phyloP scores from a whole-genome alignment of 2,329 filamentous ascomycete genomes.

The Rhexocercosporidium sp. region DNA sequence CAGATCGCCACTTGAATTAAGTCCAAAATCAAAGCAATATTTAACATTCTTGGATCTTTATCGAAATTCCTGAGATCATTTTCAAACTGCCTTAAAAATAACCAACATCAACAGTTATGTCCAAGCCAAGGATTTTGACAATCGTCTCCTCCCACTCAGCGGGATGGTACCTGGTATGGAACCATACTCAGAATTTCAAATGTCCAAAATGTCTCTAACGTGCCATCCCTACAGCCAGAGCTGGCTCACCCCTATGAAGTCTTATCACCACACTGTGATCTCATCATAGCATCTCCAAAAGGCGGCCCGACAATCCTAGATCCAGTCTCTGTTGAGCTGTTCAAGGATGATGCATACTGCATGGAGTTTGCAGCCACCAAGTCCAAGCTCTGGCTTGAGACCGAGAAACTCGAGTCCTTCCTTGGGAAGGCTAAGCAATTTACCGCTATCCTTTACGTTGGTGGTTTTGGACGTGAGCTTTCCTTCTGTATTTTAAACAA shows the following conservation, averaged over 20 bases:
- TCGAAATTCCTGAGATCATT: neutral
- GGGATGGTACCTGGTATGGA: constrained; percentile 54
- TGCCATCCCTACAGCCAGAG: constrained; percentile 49
- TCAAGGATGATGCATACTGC: constrained; percentile 47
- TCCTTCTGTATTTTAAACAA: neutral
- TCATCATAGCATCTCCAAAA: constrained; percentile 50
- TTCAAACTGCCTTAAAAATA: neutral
- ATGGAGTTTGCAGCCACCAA: constrained; percentile 50
- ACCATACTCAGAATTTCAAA: neutral
- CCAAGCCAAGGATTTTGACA: constrained; percentile 51
- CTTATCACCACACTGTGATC: constrained; percentile 45
- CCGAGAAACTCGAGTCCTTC: constrained; percentile 52
- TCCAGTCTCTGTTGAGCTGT: constrained; percentile 47
- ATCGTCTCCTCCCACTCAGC: constrained; percentile 55
- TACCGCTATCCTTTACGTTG: constrained; percentile 60
- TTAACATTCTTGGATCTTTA: no score
- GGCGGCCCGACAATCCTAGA: constrained; percentile 50
- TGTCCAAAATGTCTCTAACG: constrained; percentile 10
- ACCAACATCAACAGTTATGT: constrained; percentile 12
- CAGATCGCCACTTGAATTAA: no score
- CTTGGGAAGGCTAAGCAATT: constrained; percentile 53
- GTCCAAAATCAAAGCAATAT: no score
- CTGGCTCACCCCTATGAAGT: constrained; percentile 52
- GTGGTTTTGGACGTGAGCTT: constrained; percentile 58
- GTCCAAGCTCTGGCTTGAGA: constrained; percentile 55